phyloP scores from a whole-genome alignment of 2,329 filamentous ascomycete genomes.

The Fusarium sp. region DNA sequence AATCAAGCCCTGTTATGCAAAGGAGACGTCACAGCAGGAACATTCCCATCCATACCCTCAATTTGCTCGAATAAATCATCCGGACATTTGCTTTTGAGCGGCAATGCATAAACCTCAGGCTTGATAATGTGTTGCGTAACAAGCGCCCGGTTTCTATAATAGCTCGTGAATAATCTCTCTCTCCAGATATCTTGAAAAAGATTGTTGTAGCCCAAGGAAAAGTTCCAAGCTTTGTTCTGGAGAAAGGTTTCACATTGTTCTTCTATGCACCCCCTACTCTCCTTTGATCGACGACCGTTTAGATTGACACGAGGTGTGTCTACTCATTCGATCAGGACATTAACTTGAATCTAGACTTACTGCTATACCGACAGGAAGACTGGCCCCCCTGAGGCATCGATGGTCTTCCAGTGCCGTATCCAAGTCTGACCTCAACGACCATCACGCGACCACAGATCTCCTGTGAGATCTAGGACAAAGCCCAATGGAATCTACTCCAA shows the following conservation, averaged over 20 bases:
- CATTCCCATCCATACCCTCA: background rate
- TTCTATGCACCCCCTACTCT: background rate
- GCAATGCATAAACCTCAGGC: background rate
- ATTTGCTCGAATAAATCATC: background rate
- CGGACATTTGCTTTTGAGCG: background rate
- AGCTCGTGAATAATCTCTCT: background rate
- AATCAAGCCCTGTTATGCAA: background rate
- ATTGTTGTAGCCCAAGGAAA: background rate
- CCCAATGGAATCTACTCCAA: background rate
- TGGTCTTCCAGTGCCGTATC: conserved; percentile 6
- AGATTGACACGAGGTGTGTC: background rate
- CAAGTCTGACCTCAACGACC: background rate
- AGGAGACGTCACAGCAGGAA: background rate
- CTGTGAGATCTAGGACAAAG: conserved; percentile 6
- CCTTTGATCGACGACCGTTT: background rate
- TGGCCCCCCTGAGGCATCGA: conserved; percentile 1
- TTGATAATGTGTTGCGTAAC: background rate
- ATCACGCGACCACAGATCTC: background rate
- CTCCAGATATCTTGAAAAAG: background rate
- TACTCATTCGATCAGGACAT: background rate
- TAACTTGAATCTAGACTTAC: background rate
- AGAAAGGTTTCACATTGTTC: background rate
- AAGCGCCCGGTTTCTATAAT: background rate
- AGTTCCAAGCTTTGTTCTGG: background rate
- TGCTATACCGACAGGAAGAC: conserved; percentile 15